phyloP scores from a whole-genome alignment of 352 stramenopile genomes.

The Phytopythium chamaehyphon region DNA sequence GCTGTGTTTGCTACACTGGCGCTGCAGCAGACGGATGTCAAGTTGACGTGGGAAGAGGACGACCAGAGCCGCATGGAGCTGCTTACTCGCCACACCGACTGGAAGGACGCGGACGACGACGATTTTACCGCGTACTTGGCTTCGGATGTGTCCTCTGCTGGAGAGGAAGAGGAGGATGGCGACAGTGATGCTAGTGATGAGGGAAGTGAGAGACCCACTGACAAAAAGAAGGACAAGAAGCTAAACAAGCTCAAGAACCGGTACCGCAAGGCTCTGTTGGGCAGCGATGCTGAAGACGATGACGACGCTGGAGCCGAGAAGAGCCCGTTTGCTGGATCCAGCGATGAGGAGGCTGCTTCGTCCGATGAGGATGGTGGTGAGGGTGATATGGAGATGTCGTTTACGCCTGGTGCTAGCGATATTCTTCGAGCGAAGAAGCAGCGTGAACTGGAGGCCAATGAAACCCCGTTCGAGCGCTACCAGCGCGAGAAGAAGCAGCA shows the following conservation, averaged over 20 bases:
- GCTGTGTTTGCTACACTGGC: conserved; percentile 93
- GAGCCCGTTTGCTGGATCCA: conserved; percentile 14
- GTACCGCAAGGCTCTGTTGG: conserved; percentile 76
- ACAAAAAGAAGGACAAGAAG: conserved; percentile 58
- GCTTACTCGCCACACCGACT: conserved; percentile 64
- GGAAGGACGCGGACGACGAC: conserved; percentile 87
- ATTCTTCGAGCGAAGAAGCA: conserved; percentile 74
- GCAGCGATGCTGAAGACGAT: conserved; percentile 66
- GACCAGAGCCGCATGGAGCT: conserved; percentile 89
- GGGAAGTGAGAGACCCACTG: conserved; percentile 28
- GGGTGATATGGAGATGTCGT: conserved; percentile 84
- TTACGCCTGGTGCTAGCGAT: conserved; percentile 62
- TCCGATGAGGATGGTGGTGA: conserved; percentile 14
- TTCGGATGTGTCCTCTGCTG: conserved; percentile 63
- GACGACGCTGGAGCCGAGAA: conserved; percentile 22
- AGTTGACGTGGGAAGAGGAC: conserved; percentile 95
- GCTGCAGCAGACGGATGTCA: conserved; percentile 91
- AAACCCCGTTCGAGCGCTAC: conserved; percentile 84
- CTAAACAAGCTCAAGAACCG: conserved; percentile 78
- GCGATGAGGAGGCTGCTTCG: conserved; percentile 17
- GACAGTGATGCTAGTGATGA: conserved; percentile 29
- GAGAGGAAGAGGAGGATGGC: conserved; percentile 46
- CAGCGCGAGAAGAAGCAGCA: conserved; percentile 82
- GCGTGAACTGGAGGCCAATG: conserved; percentile 68
- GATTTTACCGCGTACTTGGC: conserved; percentile 94